Conservation (phyloP, 2,329 filamentous ascomycete species). For the Alternaria sp. region DNA sequence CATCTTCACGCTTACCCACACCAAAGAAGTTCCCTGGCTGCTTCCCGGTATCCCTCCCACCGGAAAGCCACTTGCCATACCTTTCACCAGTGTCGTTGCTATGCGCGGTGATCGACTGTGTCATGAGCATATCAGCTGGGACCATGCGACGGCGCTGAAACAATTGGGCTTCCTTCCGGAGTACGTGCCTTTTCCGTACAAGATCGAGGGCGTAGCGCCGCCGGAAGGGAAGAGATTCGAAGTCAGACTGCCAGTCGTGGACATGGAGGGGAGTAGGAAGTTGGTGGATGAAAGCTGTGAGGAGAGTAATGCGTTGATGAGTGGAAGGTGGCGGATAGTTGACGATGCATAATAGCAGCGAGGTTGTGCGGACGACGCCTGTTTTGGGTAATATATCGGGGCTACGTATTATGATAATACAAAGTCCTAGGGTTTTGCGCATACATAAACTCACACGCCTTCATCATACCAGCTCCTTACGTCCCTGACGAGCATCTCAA, state of each 20-base stretch:
- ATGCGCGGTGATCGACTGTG: slow-evolving; percentile 71
- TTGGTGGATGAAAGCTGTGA: slow-evolving; percentile 57
- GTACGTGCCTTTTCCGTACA: slow-evolving; percentile 65
- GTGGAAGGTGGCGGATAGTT: slow-evolving; percentile 33
- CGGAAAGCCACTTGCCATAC: slow-evolving; percentile 57
- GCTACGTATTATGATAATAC: neutral
- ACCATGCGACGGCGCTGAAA: slow-evolving; percentile 67
- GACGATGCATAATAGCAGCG: slow-evolving; percentile 26
- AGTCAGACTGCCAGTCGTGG: slow-evolving; percentile 67
- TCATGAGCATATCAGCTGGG: slow-evolving; percentile 75
- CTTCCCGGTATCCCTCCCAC: slow-evolving; percentile 45
- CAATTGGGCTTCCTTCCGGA: slow-evolving; percentile 70
- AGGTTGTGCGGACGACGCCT: neutral
- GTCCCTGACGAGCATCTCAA: too few relatives aligned
- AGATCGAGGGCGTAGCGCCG: slow-evolving; percentile 39
- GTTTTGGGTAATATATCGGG: neutral
- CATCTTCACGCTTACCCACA: slow-evolving; percentile 44
- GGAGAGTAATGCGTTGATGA: slow-evolving; percentile 65
- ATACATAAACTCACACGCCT: neutral
- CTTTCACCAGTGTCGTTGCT: slow-evolving; percentile 70
- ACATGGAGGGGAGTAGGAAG: slow-evolving; percentile 60
- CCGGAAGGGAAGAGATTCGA: slow-evolving; percentile 57
- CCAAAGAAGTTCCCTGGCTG: slow-evolving; percentile 43
- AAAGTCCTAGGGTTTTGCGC: accelerated
- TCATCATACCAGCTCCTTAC: too few relatives aligned